phyloP scores from a whole-genome alignment of 768 basidiomycete genomes.

The Lyophyllum atratum region DNA sequence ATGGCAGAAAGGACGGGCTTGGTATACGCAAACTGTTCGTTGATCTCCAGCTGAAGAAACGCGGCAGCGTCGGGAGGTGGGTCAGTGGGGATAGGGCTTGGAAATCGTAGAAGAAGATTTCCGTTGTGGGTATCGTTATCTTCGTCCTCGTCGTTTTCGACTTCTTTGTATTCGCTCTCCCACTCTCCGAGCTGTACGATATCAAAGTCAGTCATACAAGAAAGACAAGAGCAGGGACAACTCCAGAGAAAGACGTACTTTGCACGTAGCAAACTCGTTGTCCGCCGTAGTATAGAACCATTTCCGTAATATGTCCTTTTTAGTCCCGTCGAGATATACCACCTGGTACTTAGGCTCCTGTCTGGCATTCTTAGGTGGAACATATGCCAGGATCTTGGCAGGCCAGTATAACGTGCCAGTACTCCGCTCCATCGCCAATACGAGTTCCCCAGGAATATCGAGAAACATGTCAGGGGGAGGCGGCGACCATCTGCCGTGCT shows the following conservation, averaged over 20 bases:
- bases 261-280: conserved; percentile 63
- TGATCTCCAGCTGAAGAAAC: conserved; percentile 53
- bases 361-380: conserved; percentile 39
- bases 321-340: conserved; percentile 57
- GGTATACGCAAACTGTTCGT: conserved; percentile 63
- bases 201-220: not conserved
- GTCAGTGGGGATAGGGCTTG: conserved; percentile 42
- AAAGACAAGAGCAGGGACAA: not conserved
- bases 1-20: conserved; percentile 66
- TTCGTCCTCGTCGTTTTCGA: conserved; percentile 40
- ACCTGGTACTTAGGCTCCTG: conserved; percentile 49
- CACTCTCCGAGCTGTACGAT: conserved; percentile 53
- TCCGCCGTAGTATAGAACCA: conserved; percentile 62
- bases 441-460: conserved; percentile 66
- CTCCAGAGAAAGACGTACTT: conserved; percentile 32
- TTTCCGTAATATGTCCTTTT: conserved; percentile 42
- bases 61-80: conserved; percentile 41
- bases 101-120: conserved; percentile 21
- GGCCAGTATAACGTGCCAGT: conserved; percentile 59
- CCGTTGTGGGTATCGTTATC: conserved; percentile 15
- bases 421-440: conserved; percentile 55
- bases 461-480: conserved; percentile 50
- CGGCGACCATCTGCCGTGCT: conserved; percentile 34
- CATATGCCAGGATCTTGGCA: conserved; percentile 55
- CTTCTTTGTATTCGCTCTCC: conserved; percentile 46